These are phyloP conservation scores for Erythrophleum fordii DNA, from an alignment of 306 rosid species.

Conservation along the genomic window DNA sequence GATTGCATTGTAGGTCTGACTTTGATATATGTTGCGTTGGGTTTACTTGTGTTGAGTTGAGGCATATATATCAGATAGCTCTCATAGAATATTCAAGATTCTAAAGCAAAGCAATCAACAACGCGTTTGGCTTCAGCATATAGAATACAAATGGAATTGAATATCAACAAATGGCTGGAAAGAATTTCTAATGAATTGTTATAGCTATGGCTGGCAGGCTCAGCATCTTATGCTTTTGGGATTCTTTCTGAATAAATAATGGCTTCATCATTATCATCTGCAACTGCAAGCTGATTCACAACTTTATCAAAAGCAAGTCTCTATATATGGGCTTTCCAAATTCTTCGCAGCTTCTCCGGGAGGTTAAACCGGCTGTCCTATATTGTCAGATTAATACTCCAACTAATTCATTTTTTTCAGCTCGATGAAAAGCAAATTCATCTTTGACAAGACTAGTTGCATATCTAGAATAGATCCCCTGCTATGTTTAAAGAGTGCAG, in stretches of 20 bases:
- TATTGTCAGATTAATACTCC: too few relatives aligned
- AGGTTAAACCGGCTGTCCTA: too few relatives aligned
- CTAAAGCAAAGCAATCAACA: not conserved
- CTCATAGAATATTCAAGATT: not conserved
- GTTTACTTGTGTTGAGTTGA: not conserved
- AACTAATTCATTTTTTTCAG: too few relatives aligned
- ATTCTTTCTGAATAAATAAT: not conserved
- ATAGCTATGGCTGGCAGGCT: not conserved
- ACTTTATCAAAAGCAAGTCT: not conserved
- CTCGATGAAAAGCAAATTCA: too few relatives aligned
- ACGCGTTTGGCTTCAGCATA: not conserved
- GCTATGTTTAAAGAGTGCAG: too few relatives aligned
- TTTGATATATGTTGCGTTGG: not conserved
- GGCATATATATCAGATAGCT: not conserved
- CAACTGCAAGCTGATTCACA: not conserved
- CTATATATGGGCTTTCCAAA: too few relatives aligned
- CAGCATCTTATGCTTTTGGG: not conserved
- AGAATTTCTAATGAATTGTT: not conserved
- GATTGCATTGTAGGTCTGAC: not conserved
- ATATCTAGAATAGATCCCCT: too few relatives aligned
- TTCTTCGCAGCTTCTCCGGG: too few relatives aligned
- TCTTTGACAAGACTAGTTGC: too few relatives aligned
- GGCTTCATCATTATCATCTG: not conserved
- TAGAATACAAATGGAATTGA: not conserved
- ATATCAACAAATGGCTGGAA: not conserved